Evolutionary conservation across 192 early-diverging fungal species (phyloP).

Genomic region (Coemansia sp.): DNA sequence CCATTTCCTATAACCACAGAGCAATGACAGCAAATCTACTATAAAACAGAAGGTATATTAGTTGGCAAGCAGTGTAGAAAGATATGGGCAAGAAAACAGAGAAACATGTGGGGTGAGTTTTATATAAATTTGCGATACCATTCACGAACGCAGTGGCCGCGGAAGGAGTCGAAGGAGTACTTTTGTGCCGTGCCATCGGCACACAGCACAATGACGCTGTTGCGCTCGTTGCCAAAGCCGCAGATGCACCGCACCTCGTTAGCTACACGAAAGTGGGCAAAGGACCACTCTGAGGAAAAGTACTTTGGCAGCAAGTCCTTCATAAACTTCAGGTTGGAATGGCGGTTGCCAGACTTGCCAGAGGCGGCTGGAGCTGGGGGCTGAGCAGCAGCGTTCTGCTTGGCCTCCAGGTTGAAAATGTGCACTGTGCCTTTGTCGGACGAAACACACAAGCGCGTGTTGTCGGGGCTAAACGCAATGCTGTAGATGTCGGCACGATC

Average conservation of each 20-base stretch:
- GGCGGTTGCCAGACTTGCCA: slow-evolving; percentile 52
- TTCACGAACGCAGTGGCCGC: slow-evolving; percentile 47
- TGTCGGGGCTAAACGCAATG: slow-evolving; percentile 82
- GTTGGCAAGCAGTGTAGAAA: no score
- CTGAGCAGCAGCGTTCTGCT: slow-evolving; percentile 15
- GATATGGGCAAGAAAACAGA: neutral
- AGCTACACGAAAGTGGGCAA: slow-evolving; percentile 80
- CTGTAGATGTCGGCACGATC: slow-evolving; percentile 86
- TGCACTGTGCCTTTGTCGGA: slow-evolving; percentile 94
- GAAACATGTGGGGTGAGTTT: neutral
- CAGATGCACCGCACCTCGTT: slow-evolving; percentile 77
- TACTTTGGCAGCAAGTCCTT: slow-evolving; percentile 87
- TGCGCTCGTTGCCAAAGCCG: slow-evolving; percentile 75
- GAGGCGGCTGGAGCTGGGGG: slow-evolving; percentile 14
- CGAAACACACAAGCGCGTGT: slow-evolving; percentile 75
- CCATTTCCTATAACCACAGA: slow-evolving; percentile 3
- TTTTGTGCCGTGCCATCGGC: slow-evolving; percentile 86
- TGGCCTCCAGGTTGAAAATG: slow-evolving; percentile 79
- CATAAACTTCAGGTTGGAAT: slow-evolving; percentile 66
- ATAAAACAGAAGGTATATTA: no score
- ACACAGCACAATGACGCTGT: slow-evolving; percentile 78
- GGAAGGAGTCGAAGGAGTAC: slow-evolving; percentile 73
- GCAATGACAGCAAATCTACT: no score
- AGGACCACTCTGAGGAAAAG: slow-evolving; percentile 93
- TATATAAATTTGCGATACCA: slow-evolving; percentile 56